phyloP scores from a whole-genome alignment of 345 rosid species.

The Syzygium grande region DNA sequence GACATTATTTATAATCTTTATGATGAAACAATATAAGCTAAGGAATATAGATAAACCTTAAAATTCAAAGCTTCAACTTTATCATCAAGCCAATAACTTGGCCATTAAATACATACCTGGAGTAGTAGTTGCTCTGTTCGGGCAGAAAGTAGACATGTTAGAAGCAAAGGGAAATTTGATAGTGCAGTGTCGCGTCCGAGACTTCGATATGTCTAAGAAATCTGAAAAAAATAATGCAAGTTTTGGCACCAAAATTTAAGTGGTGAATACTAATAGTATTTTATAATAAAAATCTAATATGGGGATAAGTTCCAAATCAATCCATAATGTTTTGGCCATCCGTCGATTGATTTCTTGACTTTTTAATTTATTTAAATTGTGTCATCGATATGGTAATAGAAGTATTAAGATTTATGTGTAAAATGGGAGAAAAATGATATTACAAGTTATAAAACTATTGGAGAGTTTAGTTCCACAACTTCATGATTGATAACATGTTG shows the following conservation, averaged over 20 bases:
- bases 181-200: neutral
- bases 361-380: neutral
- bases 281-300: neutral
- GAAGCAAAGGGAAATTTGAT: neutral
- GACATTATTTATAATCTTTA: neutral
- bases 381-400: neutral
- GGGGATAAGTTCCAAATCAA: neutral
- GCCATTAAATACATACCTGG: neutral
- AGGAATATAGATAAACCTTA: neutral
- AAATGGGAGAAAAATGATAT: neutral
- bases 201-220: neutral
- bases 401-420: neutral
- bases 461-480: neutral
- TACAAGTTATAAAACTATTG: neutral
- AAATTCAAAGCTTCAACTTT: neutral
- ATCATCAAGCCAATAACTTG: neutral
- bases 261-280: neutral
- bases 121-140: neutral
- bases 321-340: neutral
- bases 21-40: neutral
- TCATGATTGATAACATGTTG: neutral
- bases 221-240: neutral
- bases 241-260: neutral
- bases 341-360: neutral
- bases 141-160: neutral